Percentiles rank a stretch among this genome's conserved stretches.
Evolutionary conservation across 192 early-diverging fungal species (phyloP).

Genomic region (Umbelopsis sp.): DNA sequence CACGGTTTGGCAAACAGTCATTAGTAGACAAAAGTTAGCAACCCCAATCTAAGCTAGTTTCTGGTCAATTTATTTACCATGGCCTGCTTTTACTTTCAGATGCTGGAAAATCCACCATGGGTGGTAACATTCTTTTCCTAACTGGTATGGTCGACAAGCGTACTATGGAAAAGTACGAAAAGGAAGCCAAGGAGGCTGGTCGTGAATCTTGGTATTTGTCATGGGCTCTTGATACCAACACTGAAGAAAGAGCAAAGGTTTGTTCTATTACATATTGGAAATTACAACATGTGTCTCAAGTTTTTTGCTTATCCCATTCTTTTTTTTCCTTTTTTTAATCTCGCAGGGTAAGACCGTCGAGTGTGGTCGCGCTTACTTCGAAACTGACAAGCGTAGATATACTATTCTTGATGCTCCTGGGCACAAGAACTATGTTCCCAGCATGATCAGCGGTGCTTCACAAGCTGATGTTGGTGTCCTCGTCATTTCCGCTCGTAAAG

Average conservation of each 20-base stretch:
- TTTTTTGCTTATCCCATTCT: no score
- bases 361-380: slow-evolving; percentile 97
- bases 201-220: slow-evolving; percentile 99
- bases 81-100: slow-evolving; percentile 40
- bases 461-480: slow-evolving; percentile 97
- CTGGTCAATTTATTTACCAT: no score
- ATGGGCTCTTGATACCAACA: slow-evolving; percentile 97
- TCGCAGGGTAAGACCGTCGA: slow-evolving; percentile 94
- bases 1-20: no score
- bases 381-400: slow-evolving; percentile 92
- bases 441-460: slow-evolving; percentile 95
- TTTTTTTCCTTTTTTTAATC: not conserved
- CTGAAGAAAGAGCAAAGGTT: slow-evolving; percentile 95
- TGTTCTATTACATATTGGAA: not conserved
- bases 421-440: slow-evolving; percentile 97
- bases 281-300: no score
- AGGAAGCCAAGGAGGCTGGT: slow-evolving; percentile 96
- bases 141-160: slow-evolving; percentile 99
- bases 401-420: slow-evolving; percentile 99
- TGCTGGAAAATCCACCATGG: slow-evolving; percentile 98
- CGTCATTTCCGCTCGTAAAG: slow-evolving; percentile 95
- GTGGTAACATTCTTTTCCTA: slow-evolving; percentile 93
- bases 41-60: no score
- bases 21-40: no score
- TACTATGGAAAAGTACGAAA: slow-evolving; percentile 99